Percentiles rank a stretch among this genome's conserved stretches.
Evolutionary conservation across 805 yeast species (phyloP).

Genomic region (Starmerella floris): DNA sequence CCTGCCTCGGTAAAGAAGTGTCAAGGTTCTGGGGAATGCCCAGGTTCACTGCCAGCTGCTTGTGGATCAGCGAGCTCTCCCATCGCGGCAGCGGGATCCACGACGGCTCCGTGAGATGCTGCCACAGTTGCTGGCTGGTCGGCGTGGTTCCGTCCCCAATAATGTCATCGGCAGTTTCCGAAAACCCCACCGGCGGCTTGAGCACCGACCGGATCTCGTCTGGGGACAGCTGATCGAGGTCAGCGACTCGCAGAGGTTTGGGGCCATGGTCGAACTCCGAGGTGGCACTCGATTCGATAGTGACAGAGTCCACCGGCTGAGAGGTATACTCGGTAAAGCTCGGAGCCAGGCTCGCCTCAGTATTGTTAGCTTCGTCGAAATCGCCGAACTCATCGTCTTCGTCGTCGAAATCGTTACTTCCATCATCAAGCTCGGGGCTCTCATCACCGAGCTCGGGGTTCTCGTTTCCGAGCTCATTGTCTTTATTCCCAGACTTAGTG

Average conservation of each 20-base stretch:
- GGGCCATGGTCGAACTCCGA: background rate
- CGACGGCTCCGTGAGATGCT: conserved; percentile 37
- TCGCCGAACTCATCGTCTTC: conserved; percentile 26
- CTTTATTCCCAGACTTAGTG: no score
- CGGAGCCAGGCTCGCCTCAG: no score
- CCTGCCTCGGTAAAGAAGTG: conserved; percentile 32
- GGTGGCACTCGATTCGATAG: no score
- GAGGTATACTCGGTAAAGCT: no score
- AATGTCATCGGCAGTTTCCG: background rate
- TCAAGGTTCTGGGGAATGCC: conserved; percentile 66
- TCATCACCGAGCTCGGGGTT: no score
- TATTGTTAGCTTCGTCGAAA: conserved; percentile 24
- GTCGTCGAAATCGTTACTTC: no score
- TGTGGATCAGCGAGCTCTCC: conserved; percentile 52
- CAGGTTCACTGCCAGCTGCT: conserved; percentile 46
- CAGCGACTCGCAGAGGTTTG: background rate
- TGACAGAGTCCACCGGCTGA: no score
- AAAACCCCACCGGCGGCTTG: conserved; percentile 4
- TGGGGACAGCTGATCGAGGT: background rate
- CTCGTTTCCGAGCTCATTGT: no score
- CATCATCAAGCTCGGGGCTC: no score
- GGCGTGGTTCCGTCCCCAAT: conserved; percentile 14
- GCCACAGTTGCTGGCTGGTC: conserved; percentile 29
- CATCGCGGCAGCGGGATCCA: conserved; percentile 50
- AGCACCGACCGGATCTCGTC: conserved; percentile 5